Base-by-base conservation (phyloP, 345 rosid genomes). In the Punica granatum region DNA sequence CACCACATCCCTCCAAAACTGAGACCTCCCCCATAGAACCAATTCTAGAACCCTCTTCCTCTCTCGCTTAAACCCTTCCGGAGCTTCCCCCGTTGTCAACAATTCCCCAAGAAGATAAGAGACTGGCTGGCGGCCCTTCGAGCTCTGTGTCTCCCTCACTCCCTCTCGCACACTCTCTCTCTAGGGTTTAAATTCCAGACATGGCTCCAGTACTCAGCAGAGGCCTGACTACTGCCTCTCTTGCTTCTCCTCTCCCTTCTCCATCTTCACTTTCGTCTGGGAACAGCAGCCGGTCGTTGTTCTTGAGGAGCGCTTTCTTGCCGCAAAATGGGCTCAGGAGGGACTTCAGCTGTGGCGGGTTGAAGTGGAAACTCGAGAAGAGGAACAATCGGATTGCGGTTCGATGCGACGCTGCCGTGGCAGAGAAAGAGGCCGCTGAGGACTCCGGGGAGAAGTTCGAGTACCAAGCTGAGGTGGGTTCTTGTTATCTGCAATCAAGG, bases 391-490 rank as follows among this genome's bases (percentile, higher is more conserved):
- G 90, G 30, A 48, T 87, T 76, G 70, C 79, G 3, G 81, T 86
- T 10, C 78, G 88, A 33, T 90, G 92, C 34, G 88, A 86, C 72
- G 89, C 97, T 0, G 88, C 92, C 0, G 97, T 94, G 46, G 96
- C 93, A 4, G 97, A 94, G 82, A 84, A 94, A 58, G 96, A 94
- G 70, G 84, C 91, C 6, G 64, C 87, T 0, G 97, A 88, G 70
- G 71, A 80, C 35, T 76, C 96, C 5, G 97, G 90, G 37, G 99
- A 94, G 87, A 90, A 86, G 82, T 94, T 78, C 54, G 98, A 94
- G 83, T 94, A 91, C 74, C 99, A 94, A 80, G 99, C 99, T 6
- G 99, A 94, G 97, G 99, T 94, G 76, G 69, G 85, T 56, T 30
- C 72, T 63, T 68, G 53, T n/a, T 11, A 46, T 28, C 65, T 77